A percentile compares a stretch with the other conserved stretches of the same genome.
Evolutionary conservation across 2,329 filamentous ascomycete species (phyloP).

Genomic region (Macrophomina tecta): DNA sequence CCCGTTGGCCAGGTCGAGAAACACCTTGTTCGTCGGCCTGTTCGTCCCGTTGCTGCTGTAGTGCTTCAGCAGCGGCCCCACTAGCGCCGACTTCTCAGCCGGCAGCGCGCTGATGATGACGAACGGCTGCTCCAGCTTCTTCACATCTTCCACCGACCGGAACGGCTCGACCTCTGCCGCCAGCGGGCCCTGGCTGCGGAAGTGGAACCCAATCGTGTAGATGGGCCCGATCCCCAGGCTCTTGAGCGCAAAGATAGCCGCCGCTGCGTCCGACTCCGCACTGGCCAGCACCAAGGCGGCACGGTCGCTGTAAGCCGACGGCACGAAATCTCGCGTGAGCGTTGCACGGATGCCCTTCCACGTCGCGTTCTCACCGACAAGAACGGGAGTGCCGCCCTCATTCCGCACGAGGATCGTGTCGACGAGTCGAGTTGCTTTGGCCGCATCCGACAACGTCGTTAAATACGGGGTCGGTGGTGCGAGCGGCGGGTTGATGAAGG

Average conservation of each 20-base stretch:
- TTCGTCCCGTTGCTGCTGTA: slow-evolving; percentile 50
- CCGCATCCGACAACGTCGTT: slow-evolving; percentile 73
- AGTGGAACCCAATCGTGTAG: slow-evolving; percentile 83
- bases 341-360: slow-evolving; percentile 88
- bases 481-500: slow-evolving; percentile 78
- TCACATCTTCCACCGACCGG: slow-evolving; percentile 77
- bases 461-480: slow-evolving; percentile 64
- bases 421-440: slow-evolving; percentile 77
- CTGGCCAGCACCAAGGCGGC: slow-evolving; percentile 78
- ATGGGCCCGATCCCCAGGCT: slow-evolving; percentile 78
- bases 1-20: slow-evolving; percentile 77
- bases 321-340: slow-evolving; percentile 79
- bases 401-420: slow-evolving; percentile 76
- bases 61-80: slow-evolving; percentile 77
- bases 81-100: slow-evolving; percentile 77
- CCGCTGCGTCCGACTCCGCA: slow-evolving; percentile 75
- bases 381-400: slow-evolving; percentile 43
- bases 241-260: slow-evolving; percentile 78
- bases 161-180: slow-evolving; percentile 69
- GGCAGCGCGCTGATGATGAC: slow-evolving; percentile 81
- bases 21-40: slow-evolving; percentile 65
- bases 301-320: slow-evolving; percentile 78
- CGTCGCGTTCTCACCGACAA: slow-evolving; percentile 74
- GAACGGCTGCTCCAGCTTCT: slow-evolving; percentile 79
- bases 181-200: slow-evolving; percentile 59